Evolutionary conservation across 257 asterid species (phyloP).

Genomic region (Salvia splendens): DNA sequence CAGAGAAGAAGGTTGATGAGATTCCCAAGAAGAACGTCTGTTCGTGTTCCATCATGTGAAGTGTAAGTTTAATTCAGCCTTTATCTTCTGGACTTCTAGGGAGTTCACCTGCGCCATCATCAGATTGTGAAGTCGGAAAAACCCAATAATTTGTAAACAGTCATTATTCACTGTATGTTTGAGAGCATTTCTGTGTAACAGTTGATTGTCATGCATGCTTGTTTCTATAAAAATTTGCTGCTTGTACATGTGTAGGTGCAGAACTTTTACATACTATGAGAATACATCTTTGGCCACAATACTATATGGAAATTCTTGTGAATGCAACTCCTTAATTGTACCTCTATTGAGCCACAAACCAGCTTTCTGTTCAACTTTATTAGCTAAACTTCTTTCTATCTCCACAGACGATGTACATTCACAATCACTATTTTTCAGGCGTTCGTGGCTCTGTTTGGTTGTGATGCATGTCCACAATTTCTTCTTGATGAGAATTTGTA

Average conservation of each 20-base stretch:
- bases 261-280: constrained; percentile 32
- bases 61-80: constrained; percentile 31
- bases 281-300: constrained; percentile 34
- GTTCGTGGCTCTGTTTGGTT: constrained; percentile 7
- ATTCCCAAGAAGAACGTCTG: constrained; percentile 39
- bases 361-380: background rate
- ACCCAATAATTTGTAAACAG: constrained; percentile 54
- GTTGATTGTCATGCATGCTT: constrained; percentile 39
- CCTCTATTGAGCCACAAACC: background rate
- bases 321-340: constrained; percentile 16
- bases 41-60: constrained; percentile 50
- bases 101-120: too few species aligned
- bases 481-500: background rate
- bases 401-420: background rate
- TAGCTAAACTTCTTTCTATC: background rate
- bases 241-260: constrained; percentile 51
- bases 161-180: constrained; percentile 33
- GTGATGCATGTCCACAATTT: background rate
- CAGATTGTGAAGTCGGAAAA: too few species aligned
- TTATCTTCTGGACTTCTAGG: too few species aligned
- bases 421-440: background rate
- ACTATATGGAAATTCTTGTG: constrained; percentile 25
- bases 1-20: constrained; percentile 56
- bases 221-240: constrained; percentile 37
- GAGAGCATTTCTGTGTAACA: constrained; percentile 29